Evolutionary conservation across 2,329 filamentous ascomycete genomes (phyloP), one percentile per base, ranked within the genome.

Genomic region (Sarocladium strictum): DNA sequence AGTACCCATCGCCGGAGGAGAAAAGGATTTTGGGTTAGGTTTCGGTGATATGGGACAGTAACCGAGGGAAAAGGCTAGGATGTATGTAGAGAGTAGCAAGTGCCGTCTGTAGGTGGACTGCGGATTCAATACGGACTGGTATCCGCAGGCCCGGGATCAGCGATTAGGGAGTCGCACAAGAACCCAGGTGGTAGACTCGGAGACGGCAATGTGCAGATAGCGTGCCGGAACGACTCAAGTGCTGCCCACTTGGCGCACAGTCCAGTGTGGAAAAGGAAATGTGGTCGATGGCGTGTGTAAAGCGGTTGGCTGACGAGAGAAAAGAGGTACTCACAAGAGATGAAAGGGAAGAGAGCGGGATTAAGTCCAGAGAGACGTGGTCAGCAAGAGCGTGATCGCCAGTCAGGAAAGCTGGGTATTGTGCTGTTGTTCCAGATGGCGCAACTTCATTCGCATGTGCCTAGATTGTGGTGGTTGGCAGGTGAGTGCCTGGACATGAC

Each of bases 241-340:
- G 23, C 43, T 49, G 43, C 43, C 43, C 43, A 49, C 43, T 49
- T 49, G 43, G 43, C 24, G 43, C 23, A 49, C 3, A 49, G 43
- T 49, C 43, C 43, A 24, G 43, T 49, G 43, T 24, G 24, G 43
- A 14, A 27, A n/a, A 21, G 24, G 43, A 14, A 27, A n/a, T 49
- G 24, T 49, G 4, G 43, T 49, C 24, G 43, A 27, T 29, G 43
- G n/a, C 10, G 43, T 38, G 12, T 9, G 38, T 14, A 43, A 17
- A 19, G 19, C 38, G 23, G 38, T 7, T 21, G 19, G 23, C n/a
- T 21, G 38, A 43, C 29, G 12, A 43, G 38, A 43, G 17, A 17
- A 23, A 43, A 43, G 19, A 23, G 23, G 9, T 9, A 23, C 38
- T 43, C 38, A 43, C 38, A n/a, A 17, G 38, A 5, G 7, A 15